Percentiles rank a stretch among this genome's conserved stretches.
Conservation (phyloP, 257 asterid genomes). For the Solanum medicagineum region DNA sequence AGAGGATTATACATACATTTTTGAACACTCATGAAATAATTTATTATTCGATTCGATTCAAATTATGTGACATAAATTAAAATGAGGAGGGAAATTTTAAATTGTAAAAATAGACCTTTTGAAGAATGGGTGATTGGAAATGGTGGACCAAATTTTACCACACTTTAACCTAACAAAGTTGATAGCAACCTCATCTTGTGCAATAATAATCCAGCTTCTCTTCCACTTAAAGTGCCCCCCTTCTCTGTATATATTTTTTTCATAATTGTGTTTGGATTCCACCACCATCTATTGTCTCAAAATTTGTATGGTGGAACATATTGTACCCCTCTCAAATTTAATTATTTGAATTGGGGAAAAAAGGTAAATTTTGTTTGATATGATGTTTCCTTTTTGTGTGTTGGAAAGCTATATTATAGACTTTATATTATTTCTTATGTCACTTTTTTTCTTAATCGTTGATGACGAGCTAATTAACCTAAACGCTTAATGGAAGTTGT, state of each 20-base stretch:
- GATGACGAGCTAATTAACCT: background rate
- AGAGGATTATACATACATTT: background rate
- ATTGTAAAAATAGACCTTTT: background rate
- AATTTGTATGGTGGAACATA: background rate
- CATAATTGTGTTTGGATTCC: constrained; percentile 5
- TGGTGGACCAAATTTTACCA: constrained; percentile 14
- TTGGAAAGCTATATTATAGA: background rate
- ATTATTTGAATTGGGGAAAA: background rate
- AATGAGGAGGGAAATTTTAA: accelerated
- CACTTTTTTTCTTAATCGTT: background rate
- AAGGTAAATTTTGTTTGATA: background rate
- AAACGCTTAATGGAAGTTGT: background rate
- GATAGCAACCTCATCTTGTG: constrained; percentile 6
- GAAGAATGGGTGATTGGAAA: constrained; percentile 6
- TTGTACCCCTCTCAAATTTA: background rate
- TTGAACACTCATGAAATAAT: background rate
- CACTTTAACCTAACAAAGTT: constrained; percentile 6
- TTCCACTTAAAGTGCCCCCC: constrained; percentile 9
- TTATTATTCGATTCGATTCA: background rate
- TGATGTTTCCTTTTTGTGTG: background rate
- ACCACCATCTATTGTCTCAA: constrained; percentile 15
- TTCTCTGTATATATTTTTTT: background rate
- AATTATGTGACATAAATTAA: background rate
- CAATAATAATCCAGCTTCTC: background rate
- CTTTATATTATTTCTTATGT: background rate